Base-by-base conservation (phyloP, 2,329 filamentous ascomycete species). In the Aspergillus vadensis region DNA sequence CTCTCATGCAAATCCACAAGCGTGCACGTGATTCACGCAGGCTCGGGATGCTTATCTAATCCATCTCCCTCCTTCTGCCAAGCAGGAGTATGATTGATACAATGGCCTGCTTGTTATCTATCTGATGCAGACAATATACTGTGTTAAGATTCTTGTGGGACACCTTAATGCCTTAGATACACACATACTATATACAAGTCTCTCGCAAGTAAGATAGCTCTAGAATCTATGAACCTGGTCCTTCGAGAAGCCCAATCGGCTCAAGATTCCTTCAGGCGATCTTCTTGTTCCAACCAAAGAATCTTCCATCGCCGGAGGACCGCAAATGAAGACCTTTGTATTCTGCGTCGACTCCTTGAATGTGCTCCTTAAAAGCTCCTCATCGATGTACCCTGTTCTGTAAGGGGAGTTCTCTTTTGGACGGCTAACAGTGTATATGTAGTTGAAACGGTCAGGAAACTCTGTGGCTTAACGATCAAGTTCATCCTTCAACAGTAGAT, bases 241-340 rank as follows among this genome's bases (percentile, higher is more conserved):
- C 23, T 58, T 63, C 25, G 36, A 23, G 21, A 57, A 60, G 3
- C 61, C 61, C 14, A 63, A 21, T 25, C 55, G 39, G 23, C 38
- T 36, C n/a, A 63, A 10, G 32, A 88, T 78, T 0, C 87, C 41
- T 23, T 44, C 87, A 1, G 70, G 67, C 12, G 76, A 70, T 7
- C 41, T 36, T 30, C 62, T 50, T 12, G 63, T 63, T 23, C 76
- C 76, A 36, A 69, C 70, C 72, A 74, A 72, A 4, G 69, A 66
- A 32, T 77, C 78, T 72, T 90, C 85, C 87, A 91, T 90, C 0
- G 81, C 80, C 1, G 88, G 87, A 17, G 89, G 89, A 0, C 89
- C 88, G 70, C 88, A 90, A 1, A 91, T 79, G 68, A 90, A 88
- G 0, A 91, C 85, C 74, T 88, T 88, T 2, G 64, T 79, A 30